Evolutionary conservation across 1,284 basidiomycete species (phyloP), one percentile per base, ranked within the genome.

Genomic region (Cryptococcus sp.): DNA sequence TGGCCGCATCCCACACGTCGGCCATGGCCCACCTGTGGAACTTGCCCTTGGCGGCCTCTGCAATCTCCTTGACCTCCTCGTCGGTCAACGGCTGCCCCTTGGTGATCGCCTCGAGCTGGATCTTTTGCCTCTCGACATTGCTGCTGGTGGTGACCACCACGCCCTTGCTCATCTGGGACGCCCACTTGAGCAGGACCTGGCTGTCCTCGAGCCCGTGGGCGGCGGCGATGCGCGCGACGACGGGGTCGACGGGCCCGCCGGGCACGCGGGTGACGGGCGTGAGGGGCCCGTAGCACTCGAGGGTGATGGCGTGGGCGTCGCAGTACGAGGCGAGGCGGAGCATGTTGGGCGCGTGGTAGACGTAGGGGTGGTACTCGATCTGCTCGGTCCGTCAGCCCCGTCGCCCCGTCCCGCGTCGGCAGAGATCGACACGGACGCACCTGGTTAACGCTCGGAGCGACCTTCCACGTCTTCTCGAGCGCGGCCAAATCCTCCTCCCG

Each of bases 341-440:
- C 79, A 61, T 80, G 75, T 35, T 82, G 73, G 6, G 81, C 79
- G 64, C 83, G 81, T 73, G 71, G 79, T 82, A 85, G 43, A 89
- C 78, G 72, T 91, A 89, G 4, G 90, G 88, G 70, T 93, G 88
- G 56, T 85, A 83, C 71, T 92, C 89, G 54, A 92, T 84, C 87
- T 87, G 56, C 2, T 23, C 28, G 13, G 15, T 40, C 21, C 5
- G 43, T 59, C 50, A 39, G 42, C 13, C 7, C n/a, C n/a, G n/a
- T n/a, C n/a, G n/a, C n/a, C n/a, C n/a, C n/a, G n/a, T n/a, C n/a
- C n/a, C n/a, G n/a, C n/a, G n/a, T n/a, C n/a, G n/a, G n/a, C n/a
- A n/a, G n/a, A n/a, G n/a, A n/a, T 40, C 44, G 20, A 38, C 15
- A 40, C 12, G 15, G n/a, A 62, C 68, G 50, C 23, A 73, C 89